Evolutionary conservation across 2,329 filamentous ascomycete genomes (phyloP).

Genomic region (Pseudocercospora pini-densiflorae): DNA sequence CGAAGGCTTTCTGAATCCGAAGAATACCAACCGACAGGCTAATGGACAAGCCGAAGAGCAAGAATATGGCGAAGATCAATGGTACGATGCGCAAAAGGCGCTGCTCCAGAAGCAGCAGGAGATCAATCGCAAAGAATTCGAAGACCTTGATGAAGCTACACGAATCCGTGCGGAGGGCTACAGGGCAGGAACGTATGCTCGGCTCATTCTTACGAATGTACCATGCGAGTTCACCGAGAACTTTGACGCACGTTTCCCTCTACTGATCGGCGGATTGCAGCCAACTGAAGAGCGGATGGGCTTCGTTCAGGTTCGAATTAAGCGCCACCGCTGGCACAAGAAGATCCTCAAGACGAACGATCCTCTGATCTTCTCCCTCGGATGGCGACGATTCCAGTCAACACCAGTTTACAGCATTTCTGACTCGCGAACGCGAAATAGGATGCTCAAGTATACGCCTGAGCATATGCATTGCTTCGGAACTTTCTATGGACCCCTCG

Average conservation of each 20-base stretch:
- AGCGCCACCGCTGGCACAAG: slow-evolving; percentile 98
- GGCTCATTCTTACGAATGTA: slow-evolving; percentile 85
- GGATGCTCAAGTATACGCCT: slow-evolving; percentile 98
- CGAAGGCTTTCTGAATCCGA: slow-evolving; percentile 93
- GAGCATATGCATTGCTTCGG: slow-evolving; percentile 99
- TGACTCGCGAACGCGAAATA: slow-evolving; percentile 88
- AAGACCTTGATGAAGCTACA: slow-evolving; percentile 81
- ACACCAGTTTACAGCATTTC: slow-evolving; percentile 93
- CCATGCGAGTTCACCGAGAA: slow-evolving; percentile 85
- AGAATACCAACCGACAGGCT: slow-evolving; percentile 74
- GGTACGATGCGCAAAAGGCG: slow-evolving; percentile 98
- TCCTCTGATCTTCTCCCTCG: slow-evolving; percentile 93
- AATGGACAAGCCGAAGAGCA: slow-evolving; percentile 66
- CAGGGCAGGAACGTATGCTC: slow-evolving; percentile 89
- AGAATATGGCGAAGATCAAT: slow-evolving; percentile 95
- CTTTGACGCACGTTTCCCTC: slow-evolving; percentile 80
- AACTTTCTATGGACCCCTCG: slow-evolving; percentile 92
- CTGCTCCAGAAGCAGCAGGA: slow-evolving; percentile 92
- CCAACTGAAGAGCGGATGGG: slow-evolving; percentile 95
- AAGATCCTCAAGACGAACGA: slow-evolving; percentile 99
- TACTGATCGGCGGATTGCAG: slow-evolving; percentile 89
- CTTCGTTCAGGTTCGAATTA: slow-evolving; percentile 93
- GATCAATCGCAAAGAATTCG: slow-evolving; percentile 95
- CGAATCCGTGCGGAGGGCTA: slow-evolving; percentile 85
- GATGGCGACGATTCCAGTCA: slow-evolving; percentile 94